Conservation (phyloP, 2,329 filamentous ascomycete species). For the Helotiales sp. region DNA sequence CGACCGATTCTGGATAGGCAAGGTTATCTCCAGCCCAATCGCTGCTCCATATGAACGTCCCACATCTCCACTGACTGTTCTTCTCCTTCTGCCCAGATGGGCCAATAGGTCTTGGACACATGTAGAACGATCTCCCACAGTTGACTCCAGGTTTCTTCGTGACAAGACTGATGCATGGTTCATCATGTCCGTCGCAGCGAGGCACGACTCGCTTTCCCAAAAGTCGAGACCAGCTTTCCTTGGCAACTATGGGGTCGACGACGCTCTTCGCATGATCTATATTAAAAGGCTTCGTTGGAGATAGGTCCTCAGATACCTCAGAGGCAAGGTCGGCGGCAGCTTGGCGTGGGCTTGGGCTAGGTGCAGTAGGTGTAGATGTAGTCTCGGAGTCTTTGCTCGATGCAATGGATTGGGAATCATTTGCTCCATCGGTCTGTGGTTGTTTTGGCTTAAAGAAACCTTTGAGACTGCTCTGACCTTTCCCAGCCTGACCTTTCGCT, state of each 20-base stretch:
- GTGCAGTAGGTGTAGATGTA: conserved; percentile 6
- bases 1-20: too few species aligned
- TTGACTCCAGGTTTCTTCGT: conserved; percentile 92
- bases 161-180: conserved; percentile 78
- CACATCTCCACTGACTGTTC: conserved; percentile 83
- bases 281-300: conserved; percentile 11
- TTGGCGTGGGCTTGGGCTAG: background rate
- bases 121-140: conserved; percentile 66
- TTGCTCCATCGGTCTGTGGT: conserved; percentile 16
- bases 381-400: background rate
- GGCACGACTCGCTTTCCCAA: conserved; percentile 75
- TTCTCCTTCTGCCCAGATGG: conserved; percentile 83
- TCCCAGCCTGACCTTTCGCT: conserved; percentile 50
- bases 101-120: conserved; percentile 72
- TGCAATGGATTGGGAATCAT: conserved; percentile 2
- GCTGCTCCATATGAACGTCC: conserved; percentile 66
- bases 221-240: conserved; percentile 83
- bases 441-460: conserved; percentile 75
- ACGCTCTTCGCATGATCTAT: conserved; percentile 36
- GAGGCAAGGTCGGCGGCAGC: background rate
- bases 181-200: conserved; percentile 80
- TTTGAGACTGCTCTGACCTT: conserved; percentile 49
- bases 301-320: conserved; percentile 1
- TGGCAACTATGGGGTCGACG: conserved; percentile 69
- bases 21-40: conserved; percentile 29